A percentile compares a stretch with the other conserved stretches of the same genome.
Conservation (phyloP, 192 early-diverging fungal genomes). For the Mortierella claussenii region DNA sequence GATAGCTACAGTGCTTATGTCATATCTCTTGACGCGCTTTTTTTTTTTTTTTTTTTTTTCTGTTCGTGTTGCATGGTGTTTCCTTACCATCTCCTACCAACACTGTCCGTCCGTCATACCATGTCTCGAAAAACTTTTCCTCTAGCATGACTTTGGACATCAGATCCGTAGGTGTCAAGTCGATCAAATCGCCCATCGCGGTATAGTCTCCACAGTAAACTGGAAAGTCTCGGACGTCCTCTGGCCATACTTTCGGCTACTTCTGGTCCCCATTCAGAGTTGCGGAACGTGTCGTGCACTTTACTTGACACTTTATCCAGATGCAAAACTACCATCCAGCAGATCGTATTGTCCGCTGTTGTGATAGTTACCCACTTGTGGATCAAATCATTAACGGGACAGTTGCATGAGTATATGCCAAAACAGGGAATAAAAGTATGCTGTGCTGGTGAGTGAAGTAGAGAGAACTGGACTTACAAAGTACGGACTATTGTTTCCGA, state of each 20-base stretch:
- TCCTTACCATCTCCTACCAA: conserved; percentile 17
- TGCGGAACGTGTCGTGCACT: not conserved
- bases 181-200: too few relatives aligned
- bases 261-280: conserved; percentile 11
- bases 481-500: not conserved
- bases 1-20: too few relatives aligned
- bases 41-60: too few relatives aligned
- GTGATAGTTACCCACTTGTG: conserved; percentile 8
- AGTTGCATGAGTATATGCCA: not conserved
- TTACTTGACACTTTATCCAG: not conserved
- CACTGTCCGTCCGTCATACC: conserved; percentile 13
- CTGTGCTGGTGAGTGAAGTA: not conserved
- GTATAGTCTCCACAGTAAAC: not conserved
- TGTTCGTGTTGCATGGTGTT: too few relatives aligned
- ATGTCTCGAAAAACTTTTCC: conserved; percentile 13
- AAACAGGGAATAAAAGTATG: not conserved
- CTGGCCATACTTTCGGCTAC: not conserved
- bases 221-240: conserved; percentile 3
- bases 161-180: not conserved
- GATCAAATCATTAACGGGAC: too few relatives aligned
- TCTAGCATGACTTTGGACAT: conserved; percentile 16
- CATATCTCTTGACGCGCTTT: too few relatives aligned
- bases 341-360: not conserved
- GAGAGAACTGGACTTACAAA: not conserved
- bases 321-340: conserved; percentile 15